A percentile compares a stretch with the other conserved stretches of the same genome.
Evolutionary conservation across 2,329 filamentous ascomycete genomes (phyloP).

Genomic region (Colletotrichum magnum): DNA sequence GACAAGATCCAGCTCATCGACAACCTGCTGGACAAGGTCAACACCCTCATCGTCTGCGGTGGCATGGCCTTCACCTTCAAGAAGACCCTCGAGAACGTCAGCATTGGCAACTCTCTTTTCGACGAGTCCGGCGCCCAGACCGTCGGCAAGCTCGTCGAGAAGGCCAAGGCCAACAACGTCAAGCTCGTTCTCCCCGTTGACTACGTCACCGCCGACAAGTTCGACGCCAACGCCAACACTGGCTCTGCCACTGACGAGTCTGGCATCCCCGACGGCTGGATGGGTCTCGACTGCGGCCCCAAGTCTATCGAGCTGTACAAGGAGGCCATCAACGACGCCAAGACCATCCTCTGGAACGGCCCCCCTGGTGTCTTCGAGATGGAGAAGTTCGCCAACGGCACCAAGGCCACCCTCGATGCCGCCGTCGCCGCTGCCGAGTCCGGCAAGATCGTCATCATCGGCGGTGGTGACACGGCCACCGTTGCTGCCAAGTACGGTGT

Average conservation of each 20-base stretch:
- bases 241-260: slow-evolving; percentile 87
- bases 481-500: slow-evolving; percentile 97
- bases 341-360: slow-evolving; percentile 99
- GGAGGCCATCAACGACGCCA: slow-evolving; percentile 85
- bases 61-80: slow-evolving; percentile 99
- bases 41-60: slow-evolving; percentile 96
- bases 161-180: slow-evolving; percentile 97
- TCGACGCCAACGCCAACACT: slow-evolving; percentile 84
- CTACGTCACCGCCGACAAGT: slow-evolving; percentile 97
- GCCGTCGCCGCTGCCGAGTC: slow-evolving; percentile 84
- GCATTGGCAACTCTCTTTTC: slow-evolving; percentile 92
- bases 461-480: slow-evolving; percentile 97
- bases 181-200: slow-evolving; percentile 95
- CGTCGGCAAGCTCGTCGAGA: slow-evolving; percentile 87
- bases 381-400: slow-evolving; percentile 92
- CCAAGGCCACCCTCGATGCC: slow-evolving; percentile 91
- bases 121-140: slow-evolving; percentile 96
- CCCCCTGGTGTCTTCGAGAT: slow-evolving; percentile 98
- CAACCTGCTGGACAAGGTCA: slow-evolving; percentile 97
- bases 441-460: slow-evolving; percentile 98
- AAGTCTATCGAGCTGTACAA: slow-evolving; percentile 92
- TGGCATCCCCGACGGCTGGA: slow-evolving; percentile 97
- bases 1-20: slow-evolving; percentile 99
- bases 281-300: slow-evolving; percentile 95
- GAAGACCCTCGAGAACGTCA: slow-evolving; percentile 93